Evolutionary conservation across 805 yeast genomes (phyloP), one percentile per base, ranked within the genome.

Genomic region (Grigorovia humatica): DNA sequence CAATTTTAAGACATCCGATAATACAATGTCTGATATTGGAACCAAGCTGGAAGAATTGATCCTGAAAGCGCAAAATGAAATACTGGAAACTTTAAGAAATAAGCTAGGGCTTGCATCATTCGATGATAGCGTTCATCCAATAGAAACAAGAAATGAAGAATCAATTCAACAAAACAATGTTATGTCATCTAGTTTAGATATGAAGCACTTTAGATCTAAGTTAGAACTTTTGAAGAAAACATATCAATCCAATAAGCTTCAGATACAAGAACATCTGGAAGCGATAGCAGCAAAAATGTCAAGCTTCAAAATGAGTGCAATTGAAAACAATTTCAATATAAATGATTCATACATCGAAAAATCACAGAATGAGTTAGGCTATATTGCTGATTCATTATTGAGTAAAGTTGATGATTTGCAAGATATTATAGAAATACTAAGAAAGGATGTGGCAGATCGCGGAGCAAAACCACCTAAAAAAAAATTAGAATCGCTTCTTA

Each of bases 361-460:
- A 17, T 85, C 96, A 50, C 88, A 87, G 62, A 63, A 71, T 4
- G 81, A 80, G 59, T 73, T 93, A 23, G 85, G 95, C 8, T 80
- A 78, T 46, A 90, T 86, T 15, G 83, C 95, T 8, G 96, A 88
- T 63, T 61, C 64, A 0, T 68, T 93, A 9, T 74, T 93, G 38
- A 82, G 91, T 0, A 79, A 76, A 55, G 91, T 91, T 5, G 99
- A 93, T 65, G 96, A 88, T 57, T 71, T 93, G 18, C 96, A 90
- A 63, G 99, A 93, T 67, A 68, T 86, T 9, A 86, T 93, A 64
- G 99, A 93, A 62, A 87, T 87, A 0, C 71, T 91, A 51, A 74
- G 96, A 51, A 82, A 88, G 58, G 98, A 90, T 68, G 96, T 93
- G 13, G 95, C 96, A 0, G 84, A 82, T 54, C 77, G 97, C 55